Conservation (phyloP, 768 basidiomycete genomes). For the Mycena galopus region DNA sequence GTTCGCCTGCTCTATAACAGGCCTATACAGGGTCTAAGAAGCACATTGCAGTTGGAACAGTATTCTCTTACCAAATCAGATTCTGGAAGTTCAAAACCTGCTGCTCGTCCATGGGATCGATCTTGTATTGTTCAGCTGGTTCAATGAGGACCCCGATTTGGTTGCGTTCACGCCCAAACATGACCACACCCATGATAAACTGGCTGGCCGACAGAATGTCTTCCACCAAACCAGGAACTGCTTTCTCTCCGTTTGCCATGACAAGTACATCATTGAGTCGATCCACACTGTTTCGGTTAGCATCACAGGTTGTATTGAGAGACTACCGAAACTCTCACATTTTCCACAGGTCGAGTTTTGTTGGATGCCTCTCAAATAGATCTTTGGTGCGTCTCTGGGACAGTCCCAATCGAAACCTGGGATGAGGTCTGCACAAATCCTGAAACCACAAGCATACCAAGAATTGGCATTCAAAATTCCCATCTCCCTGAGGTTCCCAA, state of each 20-base stretch:
- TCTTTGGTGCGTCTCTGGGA: conserved; percentile 46
- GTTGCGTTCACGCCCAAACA: neutral
- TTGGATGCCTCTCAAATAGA: conserved; percentile 47
- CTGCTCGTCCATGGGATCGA: neutral
- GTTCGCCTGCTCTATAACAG: neutral
- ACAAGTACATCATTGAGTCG: neutral
- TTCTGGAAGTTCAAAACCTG: neutral
- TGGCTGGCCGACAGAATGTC: neutral
- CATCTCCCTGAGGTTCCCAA: neutral
- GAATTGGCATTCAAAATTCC: neutral
- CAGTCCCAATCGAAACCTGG: conserved; percentile 32
- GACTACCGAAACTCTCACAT: conserved; percentile 32
- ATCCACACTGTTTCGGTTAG: neutral
- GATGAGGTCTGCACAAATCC: neutral
- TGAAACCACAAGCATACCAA: neutral
- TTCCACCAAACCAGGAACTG: neutral
- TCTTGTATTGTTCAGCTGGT: neutral
- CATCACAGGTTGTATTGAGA: neutral
- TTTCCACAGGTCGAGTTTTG: conserved; percentile 44
- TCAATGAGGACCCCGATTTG: neutral
- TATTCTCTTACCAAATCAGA: neutral
- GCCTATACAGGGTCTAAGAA: neutral
- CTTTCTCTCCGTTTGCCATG: neutral
- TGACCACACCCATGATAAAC: neutral
- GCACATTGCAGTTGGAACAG: neutral